A percentile compares a stretch with the other conserved stretches of the same genome.
phyloP scores from a whole-genome alignment of 2,329 filamentous ascomycete species.

The Cryphonectria carpinicola region DNA sequence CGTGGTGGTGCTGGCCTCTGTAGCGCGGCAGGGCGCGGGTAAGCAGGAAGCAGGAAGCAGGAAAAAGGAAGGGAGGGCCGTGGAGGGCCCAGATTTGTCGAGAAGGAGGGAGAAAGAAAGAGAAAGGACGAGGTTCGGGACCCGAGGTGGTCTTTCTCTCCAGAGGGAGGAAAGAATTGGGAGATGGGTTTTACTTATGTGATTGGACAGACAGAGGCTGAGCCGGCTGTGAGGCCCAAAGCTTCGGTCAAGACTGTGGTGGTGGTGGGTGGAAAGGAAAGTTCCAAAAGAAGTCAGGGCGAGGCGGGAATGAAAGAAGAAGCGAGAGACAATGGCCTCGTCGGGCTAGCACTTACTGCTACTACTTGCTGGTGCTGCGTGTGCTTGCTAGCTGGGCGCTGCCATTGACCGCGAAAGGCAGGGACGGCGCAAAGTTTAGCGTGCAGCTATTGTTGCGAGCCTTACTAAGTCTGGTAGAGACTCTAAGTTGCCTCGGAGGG shows the following conservation, averaged over 20 bases:
- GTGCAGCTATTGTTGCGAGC: constrained; percentile 18
- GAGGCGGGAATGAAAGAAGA: constrained; percentile 18
- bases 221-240: constrained; percentile 5
- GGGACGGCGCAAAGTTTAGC: constrained; percentile 13
- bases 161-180: constrained; percentile 4
- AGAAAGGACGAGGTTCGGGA: constrained; percentile 19
- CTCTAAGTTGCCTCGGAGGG: no score
- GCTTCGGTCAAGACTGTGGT: constrained; percentile 15
- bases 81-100: neutral
- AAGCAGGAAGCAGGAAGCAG: constrained; percentile 7
- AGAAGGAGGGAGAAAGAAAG: constrained; percentile 12
- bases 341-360: neutral
- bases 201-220: constrained; percentile 10
- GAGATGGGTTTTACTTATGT: neutral
- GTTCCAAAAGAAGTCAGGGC: constrained; percentile 18
- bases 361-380: neutral
- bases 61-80: constrained; percentile 10
- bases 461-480: neutral
- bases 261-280: constrained; percentile 22
- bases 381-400: constrained; percentile 4
- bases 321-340: constrained; percentile 6
- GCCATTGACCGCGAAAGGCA: neutral
- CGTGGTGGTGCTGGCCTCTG: constrained; percentile 23
- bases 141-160: constrained; percentile 18
- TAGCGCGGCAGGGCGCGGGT: constrained; percentile 2